A percentile compares a stretch with the other conserved stretches of the same genome.
phyloP scores from a whole-genome alignment of 2,329 filamentous ascomycete species.

The Ceratocystis papillata region DNA sequence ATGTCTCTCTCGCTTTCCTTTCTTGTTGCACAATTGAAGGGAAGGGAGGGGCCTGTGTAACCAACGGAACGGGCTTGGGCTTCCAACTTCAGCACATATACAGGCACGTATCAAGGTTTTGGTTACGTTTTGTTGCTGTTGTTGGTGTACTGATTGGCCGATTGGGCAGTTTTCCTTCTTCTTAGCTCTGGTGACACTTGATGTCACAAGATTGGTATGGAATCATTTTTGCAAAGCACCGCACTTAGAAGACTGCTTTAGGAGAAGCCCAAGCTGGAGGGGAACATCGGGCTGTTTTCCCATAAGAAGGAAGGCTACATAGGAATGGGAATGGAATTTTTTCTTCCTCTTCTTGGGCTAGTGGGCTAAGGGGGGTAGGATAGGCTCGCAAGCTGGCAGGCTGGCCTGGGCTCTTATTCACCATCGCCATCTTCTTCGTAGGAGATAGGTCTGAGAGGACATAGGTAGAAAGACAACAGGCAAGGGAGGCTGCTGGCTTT shows the following conservation, averaged over 20 bases:
- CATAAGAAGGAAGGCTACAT: no score
- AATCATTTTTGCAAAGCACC: background rate
- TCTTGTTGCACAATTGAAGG: background rate
- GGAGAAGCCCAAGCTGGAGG: no score
- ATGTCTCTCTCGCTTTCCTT: background rate
- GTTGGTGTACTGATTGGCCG: background rate
- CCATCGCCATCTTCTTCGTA: no score
- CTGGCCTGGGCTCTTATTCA: no score
- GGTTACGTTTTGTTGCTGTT: background rate
- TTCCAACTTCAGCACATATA: background rate
- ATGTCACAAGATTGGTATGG: background rate
- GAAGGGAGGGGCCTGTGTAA: conserved; percentile 2
- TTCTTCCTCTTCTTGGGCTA: no score
- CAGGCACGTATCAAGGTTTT: conserved; percentile 2
- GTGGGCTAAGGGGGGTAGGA: no score
- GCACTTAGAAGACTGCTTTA: background rate
- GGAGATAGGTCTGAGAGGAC: no score
- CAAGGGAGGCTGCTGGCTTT: background rate
- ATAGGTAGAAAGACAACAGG: background rate
- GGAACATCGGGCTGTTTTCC: no score
- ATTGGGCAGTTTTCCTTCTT: background rate
- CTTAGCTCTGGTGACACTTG: background rate
- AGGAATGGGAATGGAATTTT: no score
- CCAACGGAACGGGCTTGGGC: background rate
- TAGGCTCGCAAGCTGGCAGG: no score